Percentiles rank a stretch among this genome's conserved stretches.
These are phyloP conservation scores for Lactifluus subvellereus DNA, from an alignment of 768 basidiomycete species.

Conservation along the genomic window DNA sequence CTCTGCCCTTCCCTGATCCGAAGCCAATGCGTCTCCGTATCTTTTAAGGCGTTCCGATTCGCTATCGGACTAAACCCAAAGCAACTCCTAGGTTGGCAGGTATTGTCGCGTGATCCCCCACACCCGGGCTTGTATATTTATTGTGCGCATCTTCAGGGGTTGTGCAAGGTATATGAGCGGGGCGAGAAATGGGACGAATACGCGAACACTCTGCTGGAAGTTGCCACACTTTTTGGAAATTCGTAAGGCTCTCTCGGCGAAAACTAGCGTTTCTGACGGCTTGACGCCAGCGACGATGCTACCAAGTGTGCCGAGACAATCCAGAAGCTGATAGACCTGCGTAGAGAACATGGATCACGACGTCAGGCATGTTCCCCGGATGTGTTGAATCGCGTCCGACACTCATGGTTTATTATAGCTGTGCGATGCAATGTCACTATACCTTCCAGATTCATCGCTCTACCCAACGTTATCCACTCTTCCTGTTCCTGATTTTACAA, in stretches of 20 bases:
- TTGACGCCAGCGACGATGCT: slow-evolving; percentile 40
- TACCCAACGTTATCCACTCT: slow-evolving; percentile 58
- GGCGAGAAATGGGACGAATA: slow-evolving; percentile 53
- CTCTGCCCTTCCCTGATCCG: background rate
- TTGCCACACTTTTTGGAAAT: slow-evolving; percentile 55
- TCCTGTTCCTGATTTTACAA: slow-evolving; percentile 71
- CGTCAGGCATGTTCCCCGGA: slow-evolving; percentile 41
- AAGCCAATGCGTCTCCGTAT: slow-evolving; percentile 24
- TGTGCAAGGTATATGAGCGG: slow-evolving; percentile 67
- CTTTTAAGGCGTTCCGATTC: slow-evolving; percentile 66
- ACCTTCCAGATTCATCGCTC: slow-evolving; percentile 69
- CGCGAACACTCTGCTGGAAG: slow-evolving; percentile 44
- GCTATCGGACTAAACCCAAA: slow-evolving; percentile 66
- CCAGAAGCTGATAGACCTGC: slow-evolving; percentile 67
- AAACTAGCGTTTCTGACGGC: background rate
- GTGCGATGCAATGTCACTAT: slow-evolving; percentile 54
- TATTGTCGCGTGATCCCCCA: slow-evolving; percentile 28
- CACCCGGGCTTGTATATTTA: background rate
- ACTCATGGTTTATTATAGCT: slow-evolving; percentile 41
- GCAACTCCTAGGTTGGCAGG: slow-evolving; percentile 83
- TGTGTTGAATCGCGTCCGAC: background rate
- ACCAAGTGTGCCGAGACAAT: slow-evolving; percentile 75
- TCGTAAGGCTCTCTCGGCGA: slow-evolving; percentile 38
- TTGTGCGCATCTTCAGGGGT: slow-evolving; percentile 45
- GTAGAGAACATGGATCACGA: slow-evolving; percentile 53